These are phyloP conservation scores for Hemisphaericaspora subhashii DNA, from an alignment of 1,139 yeast genomes.

Conservation along the genomic window DNA sequence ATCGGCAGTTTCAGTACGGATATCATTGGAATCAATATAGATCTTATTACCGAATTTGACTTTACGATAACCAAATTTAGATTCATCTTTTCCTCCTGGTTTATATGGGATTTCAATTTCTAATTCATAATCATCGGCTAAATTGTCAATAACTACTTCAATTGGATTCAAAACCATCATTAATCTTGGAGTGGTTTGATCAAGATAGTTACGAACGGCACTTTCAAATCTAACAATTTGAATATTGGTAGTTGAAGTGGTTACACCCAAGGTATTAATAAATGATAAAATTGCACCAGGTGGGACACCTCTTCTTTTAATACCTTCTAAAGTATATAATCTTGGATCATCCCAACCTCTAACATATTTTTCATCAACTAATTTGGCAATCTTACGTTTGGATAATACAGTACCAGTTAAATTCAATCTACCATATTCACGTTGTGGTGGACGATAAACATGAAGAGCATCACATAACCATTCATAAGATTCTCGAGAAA, in stretches of 20 bases:
- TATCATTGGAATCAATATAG: conserved; percentile 80
- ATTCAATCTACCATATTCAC: conserved; percentile 96
- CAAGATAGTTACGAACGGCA: conserved; percentile 83
- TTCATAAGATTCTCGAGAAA: conserved; percentile 93
- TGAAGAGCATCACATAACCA: conserved; percentile 97
- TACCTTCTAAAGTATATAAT: conserved; percentile 88
- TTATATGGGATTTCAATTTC: conserved; percentile 78
- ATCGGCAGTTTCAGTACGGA: conserved; percentile 35
- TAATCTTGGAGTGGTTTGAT: conserved; percentile 88
- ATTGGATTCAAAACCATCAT: conserved; percentile 92
- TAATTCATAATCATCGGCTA: conserved; percentile 66
- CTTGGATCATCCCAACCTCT: conserved; percentile 99
- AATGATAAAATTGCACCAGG: conserved; percentile 97
- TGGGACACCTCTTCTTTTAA: conserved; percentile 96
- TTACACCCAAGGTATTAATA: conserved; percentile 94
- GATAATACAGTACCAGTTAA: conserved; percentile 93
- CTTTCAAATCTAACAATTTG: conserved; percentile 88
- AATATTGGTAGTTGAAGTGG: conserved; percentile 88
- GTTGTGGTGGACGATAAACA: conserved; percentile 96
- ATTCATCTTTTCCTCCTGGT: conserved; percentile 76
- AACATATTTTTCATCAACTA: conserved; percentile 78
- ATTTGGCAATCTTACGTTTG: conserved; percentile 91
- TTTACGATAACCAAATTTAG: conserved; percentile 65
- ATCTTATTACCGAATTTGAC: conserved; percentile 76
- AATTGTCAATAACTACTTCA: conserved; percentile 78